phyloP scores from a whole-genome alignment of 1,284 basidiomycete genomes.

The Crucibulum parvulum region DNA sequence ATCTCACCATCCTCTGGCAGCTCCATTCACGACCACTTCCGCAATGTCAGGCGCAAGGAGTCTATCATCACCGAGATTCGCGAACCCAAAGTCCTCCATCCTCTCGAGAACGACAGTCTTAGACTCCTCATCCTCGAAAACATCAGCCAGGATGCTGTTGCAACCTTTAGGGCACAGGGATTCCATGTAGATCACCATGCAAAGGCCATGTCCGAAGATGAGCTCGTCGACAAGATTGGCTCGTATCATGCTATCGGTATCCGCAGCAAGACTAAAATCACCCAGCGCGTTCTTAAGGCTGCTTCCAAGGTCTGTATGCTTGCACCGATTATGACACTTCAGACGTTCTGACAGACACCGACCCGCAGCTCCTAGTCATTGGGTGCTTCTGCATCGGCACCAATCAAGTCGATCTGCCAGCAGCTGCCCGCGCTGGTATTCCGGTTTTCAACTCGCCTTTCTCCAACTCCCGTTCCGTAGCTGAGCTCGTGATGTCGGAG shows the following conservation, averaged over 20 bases:
- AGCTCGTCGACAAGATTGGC: constrained; percentile 88
- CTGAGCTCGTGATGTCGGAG: constrained; percentile 97
- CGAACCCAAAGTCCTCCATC: constrained; percentile 74
- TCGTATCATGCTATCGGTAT: constrained; percentile 96
- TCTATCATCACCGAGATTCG: constrained; percentile 42
- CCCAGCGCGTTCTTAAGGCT: constrained; percentile 87
- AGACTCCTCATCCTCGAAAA: constrained; percentile 92
- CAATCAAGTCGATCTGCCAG: constrained; percentile 94
- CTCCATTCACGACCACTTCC: constrained; percentile 55
- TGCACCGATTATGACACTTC: constrained; percentile 2
- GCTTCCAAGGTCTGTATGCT: constrained; percentile 70
- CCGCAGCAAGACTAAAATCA: constrained; percentile 97
- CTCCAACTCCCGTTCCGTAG: constrained; percentile 99
- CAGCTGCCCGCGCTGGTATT: constrained; percentile 89
- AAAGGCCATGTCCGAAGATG: constrained; percentile 90
- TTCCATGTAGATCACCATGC: constrained; percentile 94
- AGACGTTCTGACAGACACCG: constrained; percentile 3
- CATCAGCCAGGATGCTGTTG: constrained; percentile 92
- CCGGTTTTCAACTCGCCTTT: constrained; percentile 99
- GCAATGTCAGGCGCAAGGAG: constrained; percentile 29
- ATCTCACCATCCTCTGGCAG: constrained; percentile 46
- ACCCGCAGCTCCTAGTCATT: constrained; percentile 85
- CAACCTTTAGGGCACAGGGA: constrained; percentile 83
- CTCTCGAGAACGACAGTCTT: constrained; percentile 79
- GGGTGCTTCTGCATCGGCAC: constrained; percentile 99